Percentiles rank a stretch among this genome's conserved stretches.
phyloP scores from a whole-genome alignment of 805 yeast genomes.

The Yarrowia sp. region DNA sequence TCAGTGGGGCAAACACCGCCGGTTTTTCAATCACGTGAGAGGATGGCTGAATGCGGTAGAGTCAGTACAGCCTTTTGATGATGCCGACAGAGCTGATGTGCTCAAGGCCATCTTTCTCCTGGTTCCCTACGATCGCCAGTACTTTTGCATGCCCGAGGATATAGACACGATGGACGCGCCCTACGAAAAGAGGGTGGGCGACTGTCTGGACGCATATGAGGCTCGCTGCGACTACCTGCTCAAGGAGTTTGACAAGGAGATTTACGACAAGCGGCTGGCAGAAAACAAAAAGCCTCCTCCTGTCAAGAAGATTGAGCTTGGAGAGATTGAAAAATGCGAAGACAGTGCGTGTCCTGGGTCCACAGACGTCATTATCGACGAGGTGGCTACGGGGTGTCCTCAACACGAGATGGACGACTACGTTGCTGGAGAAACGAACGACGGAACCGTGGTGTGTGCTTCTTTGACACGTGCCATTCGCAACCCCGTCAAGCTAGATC shows the following conservation, averaged over 20 bases:
- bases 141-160: slow-evolving; percentile 35
- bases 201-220: slow-evolving; percentile 28
- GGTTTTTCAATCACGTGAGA: slow-evolving; percentile 30
- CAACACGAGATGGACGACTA: slow-evolving; percentile 24
- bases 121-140: slow-evolving; percentile 25
- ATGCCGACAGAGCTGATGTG: slow-evolving; percentile 6
- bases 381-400: slow-evolving; percentile 13
- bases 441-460: slow-evolving; percentile 3
- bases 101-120: slow-evolving; percentile 28
- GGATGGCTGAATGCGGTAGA: slow-evolving; percentile 34
- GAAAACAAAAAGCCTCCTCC: slow-evolving; percentile 4
- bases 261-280: slow-evolving; percentile 15
- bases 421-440: slow-evolving; percentile 1
- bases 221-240: slow-evolving; percentile 13
- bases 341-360: slow-evolving; percentile 10
- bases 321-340: slow-evolving; percentile 5
- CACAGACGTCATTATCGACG: not conserved
- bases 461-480: slow-evolving; percentile 19
- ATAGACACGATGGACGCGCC: slow-evolving; percentile 19
- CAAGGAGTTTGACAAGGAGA: slow-evolving; percentile 25
- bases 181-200: slow-evolving; percentile 3
- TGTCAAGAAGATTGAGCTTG: slow-evolving; percentile 13
- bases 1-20: slow-evolving; percentile 36
- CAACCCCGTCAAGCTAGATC: slow-evolving; percentile 27
- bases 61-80: not conserved